Evolutionary conservation across 129 eudicot genomes (phyloP).

Genomic region (Tagetes patula): DNA sequence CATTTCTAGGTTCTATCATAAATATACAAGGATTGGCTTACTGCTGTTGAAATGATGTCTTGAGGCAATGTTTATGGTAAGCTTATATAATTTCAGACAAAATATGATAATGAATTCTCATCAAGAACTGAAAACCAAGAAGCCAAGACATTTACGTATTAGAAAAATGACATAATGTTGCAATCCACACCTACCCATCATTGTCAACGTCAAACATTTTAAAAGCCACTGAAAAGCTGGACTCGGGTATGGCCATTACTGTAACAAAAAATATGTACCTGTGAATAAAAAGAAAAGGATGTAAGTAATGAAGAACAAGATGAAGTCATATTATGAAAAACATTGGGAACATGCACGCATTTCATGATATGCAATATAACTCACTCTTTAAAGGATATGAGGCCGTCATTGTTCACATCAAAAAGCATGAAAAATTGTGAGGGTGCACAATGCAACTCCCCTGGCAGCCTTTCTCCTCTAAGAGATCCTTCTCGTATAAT

Average conservation of each 20-base stretch:
- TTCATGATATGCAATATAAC: slow-evolving; percentile 29
- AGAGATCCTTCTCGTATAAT: slow-evolving; percentile 80
- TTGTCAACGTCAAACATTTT: slow-evolving; percentile 62
- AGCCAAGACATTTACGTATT: background rate
- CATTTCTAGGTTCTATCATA: too few relatives aligned
- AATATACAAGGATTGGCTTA: background rate
- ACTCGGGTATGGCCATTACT: slow-evolving; percentile 60
- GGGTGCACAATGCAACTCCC: slow-evolving; percentile 71
- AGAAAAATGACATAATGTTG: slow-evolving; percentile 2
- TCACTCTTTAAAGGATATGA: slow-evolving; percentile 85
- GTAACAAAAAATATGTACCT: slow-evolving; percentile 65
- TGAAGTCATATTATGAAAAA: background rate
- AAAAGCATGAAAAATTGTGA: slow-evolving; percentile 84
- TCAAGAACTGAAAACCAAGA: background rate
- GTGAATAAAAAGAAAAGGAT: slow-evolving; percentile 5
- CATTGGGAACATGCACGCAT: background rate
- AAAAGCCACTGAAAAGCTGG: slow-evolving; percentile 60
- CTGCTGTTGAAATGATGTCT: background rate
- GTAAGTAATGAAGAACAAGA: slow-evolving; percentile 2
- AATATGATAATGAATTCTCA: background rate
- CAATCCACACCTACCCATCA: slow-evolving; percentile 43
- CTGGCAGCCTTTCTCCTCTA: slow-evolving; percentile 75
- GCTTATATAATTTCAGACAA: background rate
- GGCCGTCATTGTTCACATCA: slow-evolving; percentile 74
- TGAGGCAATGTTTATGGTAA: background rate